Conservation (phyloP, 1,284 basidiomycete genomes). For the Rhizopogon parksii region DNA sequence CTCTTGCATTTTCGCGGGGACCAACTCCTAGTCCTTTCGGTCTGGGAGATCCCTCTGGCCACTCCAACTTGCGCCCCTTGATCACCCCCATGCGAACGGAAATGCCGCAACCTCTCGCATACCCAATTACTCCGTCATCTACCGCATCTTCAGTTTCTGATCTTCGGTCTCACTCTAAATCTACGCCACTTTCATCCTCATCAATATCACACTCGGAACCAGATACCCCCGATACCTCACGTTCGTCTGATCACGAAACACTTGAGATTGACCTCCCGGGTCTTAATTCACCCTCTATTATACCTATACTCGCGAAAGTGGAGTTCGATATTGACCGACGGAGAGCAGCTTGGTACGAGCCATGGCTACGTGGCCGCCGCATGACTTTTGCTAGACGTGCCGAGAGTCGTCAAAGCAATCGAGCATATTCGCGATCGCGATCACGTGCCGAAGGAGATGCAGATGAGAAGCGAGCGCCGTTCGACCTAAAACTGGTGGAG, state of each 20-base stretch:
- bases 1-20: slow-evolving; percentile 32
- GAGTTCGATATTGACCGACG: slow-evolving; percentile 80
- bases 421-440: slow-evolving; percentile 22
- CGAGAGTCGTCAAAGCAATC: slow-evolving; percentile 32
- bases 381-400: slow-evolving; percentile 50
- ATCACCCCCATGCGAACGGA: slow-evolving; percentile 36
- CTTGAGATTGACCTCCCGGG: slow-evolving; percentile 59
- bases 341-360: slow-evolving; percentile 74
- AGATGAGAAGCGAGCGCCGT: slow-evolving; percentile 33
- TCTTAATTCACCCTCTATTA: slow-evolving; percentile 51
- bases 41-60: slow-evolving; percentile 34
- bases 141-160: slow-evolving; percentile 45
- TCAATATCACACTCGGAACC: slow-evolving; percentile 34
- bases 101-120: slow-evolving; percentile 25
- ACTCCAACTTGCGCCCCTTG: slow-evolving; percentile 41
- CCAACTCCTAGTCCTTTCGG: slow-evolving; percentile 36
- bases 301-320: slow-evolving; percentile 80
- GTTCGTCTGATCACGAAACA: slow-evolving; percentile 36
- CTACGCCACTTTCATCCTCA: slow-evolving; percentile 34
- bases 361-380: slow-evolving; percentile 63
- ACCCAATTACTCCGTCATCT: slow-evolving; percentile 46
- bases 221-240: slow-evolving; percentile 53
- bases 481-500: slow-evolving; percentile 45
- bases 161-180: slow-evolving; percentile 41
- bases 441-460: slow-evolving; percentile 16